phyloP scores from a whole-genome alignment of 139 green algal species.

The Tetradesmus lagerheimii region DNA sequence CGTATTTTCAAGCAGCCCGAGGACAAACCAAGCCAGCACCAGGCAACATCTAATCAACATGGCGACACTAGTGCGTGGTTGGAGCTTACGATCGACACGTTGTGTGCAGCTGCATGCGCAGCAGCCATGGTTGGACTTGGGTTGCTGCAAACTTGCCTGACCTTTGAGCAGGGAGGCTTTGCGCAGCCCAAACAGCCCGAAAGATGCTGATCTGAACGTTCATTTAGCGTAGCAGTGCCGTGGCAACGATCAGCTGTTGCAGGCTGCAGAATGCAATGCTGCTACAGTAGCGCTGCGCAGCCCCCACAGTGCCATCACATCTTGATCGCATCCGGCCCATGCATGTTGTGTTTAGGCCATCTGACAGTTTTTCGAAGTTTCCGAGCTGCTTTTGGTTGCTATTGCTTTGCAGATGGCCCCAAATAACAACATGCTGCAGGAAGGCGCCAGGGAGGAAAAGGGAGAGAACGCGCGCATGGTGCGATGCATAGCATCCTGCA shows the following conservation, averaged over 20 bases:
- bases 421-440: constrained; percentile 59
- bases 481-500: neutral
- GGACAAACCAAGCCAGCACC: neutral
- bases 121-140: neutral
- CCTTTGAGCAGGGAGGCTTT: neutral
- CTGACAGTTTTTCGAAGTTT: neutral
- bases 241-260: neutral
- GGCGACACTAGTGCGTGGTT: neutral
- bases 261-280: neutral
- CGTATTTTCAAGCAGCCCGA: neutral
- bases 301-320: neutral
- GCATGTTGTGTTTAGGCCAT: neutral
- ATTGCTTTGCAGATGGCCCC: constrained; percentile 52
- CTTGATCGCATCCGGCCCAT: neutral
- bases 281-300: neutral
- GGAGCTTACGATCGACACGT: neutral
- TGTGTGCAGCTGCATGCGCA: neutral
- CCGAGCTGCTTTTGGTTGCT: neutral
- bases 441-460: constrained; percentile 92
- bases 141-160: neutral
- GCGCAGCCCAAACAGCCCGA: neutral
- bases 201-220: neutral
- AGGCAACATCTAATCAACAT: neutral
- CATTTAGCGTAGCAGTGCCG: neutral
- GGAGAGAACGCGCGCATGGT: constrained; percentile 96